These are phyloP conservation scores for Ophiocordyceps robertsii DNA, from an alignment of 2,329 filamentous ascomycete species.

Conservation along the genomic window DNA sequence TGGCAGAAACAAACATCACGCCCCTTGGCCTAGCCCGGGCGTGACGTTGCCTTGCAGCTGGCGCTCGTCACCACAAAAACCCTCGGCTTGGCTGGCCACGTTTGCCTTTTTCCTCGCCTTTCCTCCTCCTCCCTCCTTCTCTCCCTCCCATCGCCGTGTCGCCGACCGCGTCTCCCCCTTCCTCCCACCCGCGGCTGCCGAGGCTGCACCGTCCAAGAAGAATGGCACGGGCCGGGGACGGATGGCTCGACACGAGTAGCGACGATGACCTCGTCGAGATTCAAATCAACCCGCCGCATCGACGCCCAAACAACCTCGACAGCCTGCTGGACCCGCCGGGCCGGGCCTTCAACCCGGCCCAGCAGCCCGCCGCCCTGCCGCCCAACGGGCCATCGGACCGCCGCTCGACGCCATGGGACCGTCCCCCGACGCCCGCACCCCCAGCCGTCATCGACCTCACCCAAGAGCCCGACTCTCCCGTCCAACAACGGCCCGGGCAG, in stretches of 20 bases:
- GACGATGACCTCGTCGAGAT: conserved; percentile 23
- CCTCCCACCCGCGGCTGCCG: too few relatives aligned
- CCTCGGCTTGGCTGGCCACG: too few relatives aligned
- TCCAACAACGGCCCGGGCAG: conserved; percentile 19
- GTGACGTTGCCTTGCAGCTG: too few relatives aligned
- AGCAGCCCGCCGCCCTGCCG: background rate
- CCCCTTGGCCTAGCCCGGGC: too few relatives aligned
- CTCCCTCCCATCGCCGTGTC: too few relatives aligned
- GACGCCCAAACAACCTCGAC: conserved; percentile 1
- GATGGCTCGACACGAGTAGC: conserved; percentile 4
- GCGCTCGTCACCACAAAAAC: too few relatives aligned
- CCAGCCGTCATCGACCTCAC: conserved; percentile 34
- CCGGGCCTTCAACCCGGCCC: background rate
- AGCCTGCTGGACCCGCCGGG: conserved; percentile 4
- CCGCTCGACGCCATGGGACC: background rate
- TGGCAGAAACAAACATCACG: too few relatives aligned
- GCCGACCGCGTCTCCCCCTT: too few relatives aligned
- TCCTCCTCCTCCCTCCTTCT: too few relatives aligned
- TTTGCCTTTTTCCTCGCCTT: too few relatives aligned
- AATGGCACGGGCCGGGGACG: conserved; percentile 7
- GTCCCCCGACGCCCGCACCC: background rate
- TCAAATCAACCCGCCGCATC: conserved; percentile 7
- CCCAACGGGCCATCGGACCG: background rate
- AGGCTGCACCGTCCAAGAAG: background rate
- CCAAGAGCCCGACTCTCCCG: conserved; percentile 33